Evolutionary conservation across 148 eudicot species (phyloP).

Genomic region (Vaccinium corymbosum): DNA sequence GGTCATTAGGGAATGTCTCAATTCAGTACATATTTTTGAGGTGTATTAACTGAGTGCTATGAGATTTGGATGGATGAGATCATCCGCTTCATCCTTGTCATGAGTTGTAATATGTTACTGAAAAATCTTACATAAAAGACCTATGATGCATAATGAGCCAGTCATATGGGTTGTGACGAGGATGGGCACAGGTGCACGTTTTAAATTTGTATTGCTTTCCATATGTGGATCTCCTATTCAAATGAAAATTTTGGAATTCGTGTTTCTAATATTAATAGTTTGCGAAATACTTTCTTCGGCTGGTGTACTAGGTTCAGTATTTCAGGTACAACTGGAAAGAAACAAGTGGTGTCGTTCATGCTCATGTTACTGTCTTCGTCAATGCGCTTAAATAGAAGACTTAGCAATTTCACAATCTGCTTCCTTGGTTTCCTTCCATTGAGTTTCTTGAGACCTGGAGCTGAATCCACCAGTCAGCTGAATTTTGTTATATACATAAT

Average conservation of each 20-base stretch:
- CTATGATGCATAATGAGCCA: background rate
- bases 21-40: background rate
- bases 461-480: background rate
- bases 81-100: background rate
- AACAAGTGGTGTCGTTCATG: background rate
- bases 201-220: background rate
- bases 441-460: background rate
- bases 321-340: conserved; percentile 11
- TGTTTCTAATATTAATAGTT: conserved; percentile 5
- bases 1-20: background rate
- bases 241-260: conserved; percentile 2
- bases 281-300: background rate
- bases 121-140: background rate
- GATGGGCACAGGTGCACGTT: background rate
- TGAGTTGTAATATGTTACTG: background rate
- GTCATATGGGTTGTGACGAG: background rate
- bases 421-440: conserved; percentile 9
- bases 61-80: background rate
- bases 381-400: background rate
- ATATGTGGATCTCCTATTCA: background rate
- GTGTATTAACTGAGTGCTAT: background rate
- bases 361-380: conserved; percentile 11
- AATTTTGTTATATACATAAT: background rate
- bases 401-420: conserved; percentile 11
- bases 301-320: conserved; percentile 14